Evolutionary conservation across 164 flowering plant genomes (phyloP).

Genomic region (Chloranthus sessilifolius): DNA sequence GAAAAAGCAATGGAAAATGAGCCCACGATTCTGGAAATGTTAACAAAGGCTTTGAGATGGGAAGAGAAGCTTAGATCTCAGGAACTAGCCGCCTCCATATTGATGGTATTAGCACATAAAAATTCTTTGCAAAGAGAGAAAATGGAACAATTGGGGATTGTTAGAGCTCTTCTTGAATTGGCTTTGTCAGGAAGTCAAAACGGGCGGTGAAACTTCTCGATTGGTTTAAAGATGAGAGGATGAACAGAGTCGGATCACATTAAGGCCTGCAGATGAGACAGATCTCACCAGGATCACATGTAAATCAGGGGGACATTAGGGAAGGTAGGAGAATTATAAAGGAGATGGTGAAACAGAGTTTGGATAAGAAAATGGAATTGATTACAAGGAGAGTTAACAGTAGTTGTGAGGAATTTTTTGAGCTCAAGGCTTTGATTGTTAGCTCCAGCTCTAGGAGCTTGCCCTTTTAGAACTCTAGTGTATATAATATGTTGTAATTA

Average conservation of each 20-base stretch:
- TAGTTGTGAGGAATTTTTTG: conserved; percentile 24
- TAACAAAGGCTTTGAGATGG: conserved; percentile 70
- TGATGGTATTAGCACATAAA: conserved; percentile 83
- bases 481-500: no score
- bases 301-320: conserved; percentile 24
- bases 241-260: conserved; percentile 46
- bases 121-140: conserved; percentile 52
- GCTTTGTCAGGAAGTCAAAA: conserved; percentile 61
- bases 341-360: conserved; percentile 69
- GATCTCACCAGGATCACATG: conserved; percentile 30
- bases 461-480: no score
- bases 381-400: conserved; percentile 63
- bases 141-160: conserved; percentile 65
- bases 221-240: conserved; percentile 82
- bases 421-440: conserved; percentile 42
- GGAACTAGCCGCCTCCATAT: conserved; percentile 61
- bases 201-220: conserved; percentile 66
- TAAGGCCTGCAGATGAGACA: conserved; percentile 65
- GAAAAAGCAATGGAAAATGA: conserved; percentile 56
- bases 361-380: conserved; percentile 70
- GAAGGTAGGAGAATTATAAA: conserved; percentile 70
- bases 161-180: conserved; percentile 63
- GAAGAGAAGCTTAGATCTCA: conserved; percentile 65
- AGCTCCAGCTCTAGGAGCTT: no score
- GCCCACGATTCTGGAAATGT: conserved; percentile 38